Evolutionary conservation across 78 protist species (phyloP).

Genomic region (Chrysochromulina tobinii): DNA sequence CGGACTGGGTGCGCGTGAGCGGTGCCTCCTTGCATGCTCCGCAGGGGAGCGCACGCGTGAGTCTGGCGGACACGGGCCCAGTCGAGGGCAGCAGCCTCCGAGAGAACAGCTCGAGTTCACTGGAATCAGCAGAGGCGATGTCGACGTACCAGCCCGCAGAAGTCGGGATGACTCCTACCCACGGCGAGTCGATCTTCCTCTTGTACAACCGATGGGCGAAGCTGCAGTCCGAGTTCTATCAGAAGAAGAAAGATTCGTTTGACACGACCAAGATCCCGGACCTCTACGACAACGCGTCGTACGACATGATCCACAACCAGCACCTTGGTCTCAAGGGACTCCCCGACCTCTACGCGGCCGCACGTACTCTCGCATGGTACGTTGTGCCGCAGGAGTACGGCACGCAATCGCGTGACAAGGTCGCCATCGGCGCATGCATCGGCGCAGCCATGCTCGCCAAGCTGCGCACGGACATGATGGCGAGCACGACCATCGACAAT

Average conservation of each 20-base stretch:
- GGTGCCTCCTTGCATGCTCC: neutral
- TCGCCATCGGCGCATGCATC: neutral
- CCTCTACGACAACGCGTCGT: constrained; percentile 60
- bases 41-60: neutral
- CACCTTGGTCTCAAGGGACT: neutral
- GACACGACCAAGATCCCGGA: constrained; percentile 47
- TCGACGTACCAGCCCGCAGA: neutral
- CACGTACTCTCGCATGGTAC: constrained; percentile 19
- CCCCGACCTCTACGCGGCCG: neutral
- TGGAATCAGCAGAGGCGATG: neutral
- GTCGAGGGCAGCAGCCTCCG: neutral
- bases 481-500: neutral
- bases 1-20: neutral
- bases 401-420: neutral
- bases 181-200: constrained; percentile 38
- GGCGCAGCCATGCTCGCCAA: constrained; percentile 5
- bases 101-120: neutral
- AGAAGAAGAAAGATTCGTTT: neutral
- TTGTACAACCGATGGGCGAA: constrained; percentile 56
- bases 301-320: constrained; percentile 53
- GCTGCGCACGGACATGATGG: constrained; percentile 11
- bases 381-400: constrained; percentile 53
- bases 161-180: neutral
- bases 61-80: neutral
- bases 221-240: constrained; percentile 34